These are phyloP conservation scores for Aspergillus clavatus DNA, from an alignment of 2,329 filamentous ascomycete genomes.

Conservation along the genomic window DNA sequence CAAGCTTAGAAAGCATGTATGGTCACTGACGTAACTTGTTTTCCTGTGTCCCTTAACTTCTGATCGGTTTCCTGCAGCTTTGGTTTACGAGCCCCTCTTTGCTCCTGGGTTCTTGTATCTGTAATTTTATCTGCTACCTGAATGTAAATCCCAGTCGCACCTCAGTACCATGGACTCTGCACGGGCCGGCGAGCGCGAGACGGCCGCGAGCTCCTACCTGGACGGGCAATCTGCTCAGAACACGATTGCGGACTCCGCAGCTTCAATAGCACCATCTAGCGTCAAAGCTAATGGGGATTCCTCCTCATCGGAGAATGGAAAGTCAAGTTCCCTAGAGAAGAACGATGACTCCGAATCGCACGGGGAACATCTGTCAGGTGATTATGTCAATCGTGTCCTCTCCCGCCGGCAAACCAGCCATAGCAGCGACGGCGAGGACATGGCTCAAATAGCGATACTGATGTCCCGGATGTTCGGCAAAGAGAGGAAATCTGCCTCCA, in stretches of 20 bases:
- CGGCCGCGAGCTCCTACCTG: neutral
- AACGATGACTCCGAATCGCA: neutral
- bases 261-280: neutral
- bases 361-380: conserved; percentile 10
- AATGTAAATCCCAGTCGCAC: neutral
- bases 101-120: too few species aligned
- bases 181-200: neutral
- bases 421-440: conserved; percentile 23
- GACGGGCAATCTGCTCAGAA: neutral
- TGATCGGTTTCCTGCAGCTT: neutral
- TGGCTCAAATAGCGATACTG: conserved; percentile 37
- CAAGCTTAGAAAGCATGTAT: too few species aligned
- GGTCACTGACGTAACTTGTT: neutral
- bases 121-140: too few species aligned
- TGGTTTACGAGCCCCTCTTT: neutral
- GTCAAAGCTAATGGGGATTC: conserved; percentile 1
- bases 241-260: neutral
- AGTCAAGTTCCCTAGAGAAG: conserved; percentile 4
- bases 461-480: conserved; percentile 69
- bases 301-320: conserved; percentile 9
- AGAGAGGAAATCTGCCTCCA: conserved; percentile 59
- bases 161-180: conserved; percentile 1
- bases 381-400: conserved; percentile 17
- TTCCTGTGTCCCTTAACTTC: neutral
- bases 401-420: conserved; percentile 25